Evolutionary conservation across 2,329 filamentous ascomycete genomes (phyloP), one percentile per base, ranked within the genome.

Genomic region (Botrytis medusae): DNA sequence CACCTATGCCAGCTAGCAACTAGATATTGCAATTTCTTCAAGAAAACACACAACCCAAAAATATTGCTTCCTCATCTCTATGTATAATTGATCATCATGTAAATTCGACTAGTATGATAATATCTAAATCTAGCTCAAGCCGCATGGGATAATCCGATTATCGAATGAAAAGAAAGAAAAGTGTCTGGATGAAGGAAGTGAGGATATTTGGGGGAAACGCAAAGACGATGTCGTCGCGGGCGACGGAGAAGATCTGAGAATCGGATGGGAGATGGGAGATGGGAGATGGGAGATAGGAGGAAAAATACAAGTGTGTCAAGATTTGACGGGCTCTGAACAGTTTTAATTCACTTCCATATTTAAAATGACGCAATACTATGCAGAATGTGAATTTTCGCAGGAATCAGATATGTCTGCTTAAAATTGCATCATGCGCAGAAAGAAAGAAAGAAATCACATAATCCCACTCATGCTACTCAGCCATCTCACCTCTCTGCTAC

Each of bases 101-200:
- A 29, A 2, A 54, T 54, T 6, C 16, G 51, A 18, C 51, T 8
- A 2, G 1, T 54, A 4, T n/a, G n/a, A 16, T 2, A 29, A 18
- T 16, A 29, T 9, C 6, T 7, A 29, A 16, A 0, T 18, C 25
- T 14, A 51, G 25, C 48, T 29, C 1, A 54, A 29, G 7, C 51
- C 0, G 1, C 0, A 54, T 4, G 1, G 18, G 6, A 8, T 54
- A 18, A 8, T 54, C n/a, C 2, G 8, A 29, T 0, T 18, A 54
- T 16, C 0, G 3, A 54, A 8, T 1, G 5, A 8, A n/a, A 14
- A 18, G 14, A 16, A 60, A 22, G 18, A 60, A 60, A 34, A 3
- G 8, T 4, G 14, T 3, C 1, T 5, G 4, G 14, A 16, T 54
- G 14, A 12, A 54, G 7, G 48, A 54, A 29, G 4, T 0, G 48